Conservation (phyloP, 768 basidiomycete genomes). For the Rhodotorula babjevae region DNA sequence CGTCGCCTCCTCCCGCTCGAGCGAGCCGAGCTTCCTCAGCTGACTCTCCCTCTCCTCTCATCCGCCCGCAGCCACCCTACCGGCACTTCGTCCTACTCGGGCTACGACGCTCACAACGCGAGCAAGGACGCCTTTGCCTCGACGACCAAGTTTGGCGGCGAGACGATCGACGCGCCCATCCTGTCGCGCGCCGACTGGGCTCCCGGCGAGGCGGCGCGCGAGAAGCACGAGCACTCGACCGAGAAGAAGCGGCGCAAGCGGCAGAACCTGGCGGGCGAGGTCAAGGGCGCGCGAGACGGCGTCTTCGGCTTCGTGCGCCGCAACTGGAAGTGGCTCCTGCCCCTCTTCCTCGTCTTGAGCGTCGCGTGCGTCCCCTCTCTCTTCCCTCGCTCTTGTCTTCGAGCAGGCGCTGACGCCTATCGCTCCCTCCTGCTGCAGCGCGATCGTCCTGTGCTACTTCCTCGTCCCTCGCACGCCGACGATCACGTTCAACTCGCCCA, state of each 20-base stretch:
- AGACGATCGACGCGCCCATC: constrained; percentile 1
- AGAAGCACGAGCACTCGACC: constrained; percentile 1
- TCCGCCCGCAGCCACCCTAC: background rate
- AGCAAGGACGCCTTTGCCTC: background rate
- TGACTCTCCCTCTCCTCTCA: too few relatives aligned
- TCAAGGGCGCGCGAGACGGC: background rate
- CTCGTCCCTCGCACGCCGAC: constrained; percentile 23
- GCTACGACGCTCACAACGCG: background rate
- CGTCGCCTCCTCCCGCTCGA: background rate
- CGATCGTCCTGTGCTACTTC: constrained; percentile 27
- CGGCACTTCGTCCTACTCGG: background rate
- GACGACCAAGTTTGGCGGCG: background rate
- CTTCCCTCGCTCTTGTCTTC: background rate
- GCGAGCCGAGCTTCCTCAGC: background rate
- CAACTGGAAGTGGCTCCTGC: constrained; percentile 18
- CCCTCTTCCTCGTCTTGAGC: background rate
- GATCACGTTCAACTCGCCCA: constrained; percentile 21
- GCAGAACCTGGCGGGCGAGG: background rate
- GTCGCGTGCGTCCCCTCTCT: constrained; percentile 16
- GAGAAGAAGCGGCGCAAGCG: constrained; percentile 3
- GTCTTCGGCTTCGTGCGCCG: background rate
- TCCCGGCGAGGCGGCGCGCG: background rate
- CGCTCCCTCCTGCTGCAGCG: background rate
- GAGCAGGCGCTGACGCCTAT: too few relatives aligned
- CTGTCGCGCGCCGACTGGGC: background rate